A percentile compares a stretch with the other conserved stretches of the same genome.
phyloP scores from a whole-genome alignment of 768 basidiomycete species.

The Podaxis pistillaris region DNA sequence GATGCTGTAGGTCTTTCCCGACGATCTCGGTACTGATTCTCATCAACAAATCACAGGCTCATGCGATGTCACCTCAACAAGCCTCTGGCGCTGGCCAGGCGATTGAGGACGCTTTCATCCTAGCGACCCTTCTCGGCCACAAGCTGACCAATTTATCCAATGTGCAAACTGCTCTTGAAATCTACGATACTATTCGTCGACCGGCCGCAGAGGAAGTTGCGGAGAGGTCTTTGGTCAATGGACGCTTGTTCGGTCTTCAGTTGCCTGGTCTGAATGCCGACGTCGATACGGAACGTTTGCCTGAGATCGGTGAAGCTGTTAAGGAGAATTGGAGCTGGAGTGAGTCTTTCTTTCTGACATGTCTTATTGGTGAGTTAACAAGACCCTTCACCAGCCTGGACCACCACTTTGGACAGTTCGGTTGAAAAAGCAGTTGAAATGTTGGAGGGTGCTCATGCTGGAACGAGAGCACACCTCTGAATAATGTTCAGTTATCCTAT shows the following conservation, averaged over 20 bases:
- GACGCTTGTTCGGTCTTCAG: slow-evolving; percentile 27
- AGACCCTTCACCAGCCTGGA: slow-evolving; percentile 13
- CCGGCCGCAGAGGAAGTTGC: slow-evolving; percentile 32
- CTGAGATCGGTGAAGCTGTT: slow-evolving; percentile 27
- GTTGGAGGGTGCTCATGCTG: slow-evolving; percentile 8
- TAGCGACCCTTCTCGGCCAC: slow-evolving; percentile 38
- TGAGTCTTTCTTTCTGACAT: slow-evolving; percentile 9
- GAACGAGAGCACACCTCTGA: not conserved
- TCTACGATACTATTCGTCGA: slow-evolving; percentile 38
- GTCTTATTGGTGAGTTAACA: not conserved
- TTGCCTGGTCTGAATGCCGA: slow-evolving; percentile 21
- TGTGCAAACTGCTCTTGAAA: slow-evolving; percentile 27
- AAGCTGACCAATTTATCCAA: slow-evolving; percentile 20
- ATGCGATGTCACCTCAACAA: slow-evolving; percentile 46
- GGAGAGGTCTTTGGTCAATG: slow-evolving; percentile 26
- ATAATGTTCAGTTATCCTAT: not conserved
- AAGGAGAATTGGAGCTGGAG: slow-evolving; percentile 30
- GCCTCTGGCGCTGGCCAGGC: slow-evolving; percentile 51
- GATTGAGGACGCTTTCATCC: slow-evolving; percentile 53
- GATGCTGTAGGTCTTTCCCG: slow-evolving; percentile 35
- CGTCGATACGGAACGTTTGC: slow-evolving; percentile 18
- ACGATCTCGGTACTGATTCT: not conserved
- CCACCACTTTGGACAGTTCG: slow-evolving; percentile 13
- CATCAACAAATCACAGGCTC: slow-evolving; percentile 30
- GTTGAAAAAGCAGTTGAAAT: slow-evolving; percentile 10